Conservation (phyloP, 2,329 filamentous ascomycete species). For the Colletotrichum lentis region DNA sequence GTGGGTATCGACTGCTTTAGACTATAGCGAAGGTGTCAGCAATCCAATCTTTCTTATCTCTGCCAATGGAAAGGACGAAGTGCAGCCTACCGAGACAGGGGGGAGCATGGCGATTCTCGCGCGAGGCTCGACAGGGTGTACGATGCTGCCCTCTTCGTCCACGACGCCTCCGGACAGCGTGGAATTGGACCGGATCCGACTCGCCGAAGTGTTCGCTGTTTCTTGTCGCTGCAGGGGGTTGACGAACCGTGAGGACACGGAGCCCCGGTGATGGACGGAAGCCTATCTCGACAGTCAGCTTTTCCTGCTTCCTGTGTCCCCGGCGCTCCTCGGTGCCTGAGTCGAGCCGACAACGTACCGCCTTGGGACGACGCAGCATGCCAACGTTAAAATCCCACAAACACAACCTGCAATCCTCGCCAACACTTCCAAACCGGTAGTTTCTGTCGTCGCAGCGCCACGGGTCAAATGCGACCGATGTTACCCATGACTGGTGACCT, state of each 20-base stretch:
- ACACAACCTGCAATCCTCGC: constrained; percentile 88
- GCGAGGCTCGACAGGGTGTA: constrained; percentile 86
- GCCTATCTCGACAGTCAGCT: constrained; percentile 47
- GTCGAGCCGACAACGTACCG: constrained; percentile 61
- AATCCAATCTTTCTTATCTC: neutral
- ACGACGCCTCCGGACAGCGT: constrained; percentile 61
- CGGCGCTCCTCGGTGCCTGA: neutral
- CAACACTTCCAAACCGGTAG: constrained; percentile 95
- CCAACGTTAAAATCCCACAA: constrained; percentile 98
- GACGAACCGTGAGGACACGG: constrained; percentile 60
- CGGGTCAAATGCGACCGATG: constrained; percentile 90
- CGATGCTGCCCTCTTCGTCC: constrained; percentile 66
- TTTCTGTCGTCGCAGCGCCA: constrained; percentile 97
- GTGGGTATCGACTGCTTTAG: constrained; percentile 85
- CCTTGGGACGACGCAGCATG: constrained; percentile 92
- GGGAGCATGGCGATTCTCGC: constrained; percentile 85
- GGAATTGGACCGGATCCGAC: constrained; percentile 75
- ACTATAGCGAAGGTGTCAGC: constrained; percentile 54
- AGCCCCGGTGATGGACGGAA: constrained; percentile 64
- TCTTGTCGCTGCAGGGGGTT: constrained; percentile 64
- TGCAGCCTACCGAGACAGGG: constrained; percentile 79
- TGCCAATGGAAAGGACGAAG: neutral
- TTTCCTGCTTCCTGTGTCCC: constrained; percentile 30
- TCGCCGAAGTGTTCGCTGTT: constrained; percentile 66
- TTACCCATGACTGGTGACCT: constrained; percentile 96